Conservation (phyloP, 1,284 basidiomycete genomes). For the Moesziomyces antarcticus region DNA sequence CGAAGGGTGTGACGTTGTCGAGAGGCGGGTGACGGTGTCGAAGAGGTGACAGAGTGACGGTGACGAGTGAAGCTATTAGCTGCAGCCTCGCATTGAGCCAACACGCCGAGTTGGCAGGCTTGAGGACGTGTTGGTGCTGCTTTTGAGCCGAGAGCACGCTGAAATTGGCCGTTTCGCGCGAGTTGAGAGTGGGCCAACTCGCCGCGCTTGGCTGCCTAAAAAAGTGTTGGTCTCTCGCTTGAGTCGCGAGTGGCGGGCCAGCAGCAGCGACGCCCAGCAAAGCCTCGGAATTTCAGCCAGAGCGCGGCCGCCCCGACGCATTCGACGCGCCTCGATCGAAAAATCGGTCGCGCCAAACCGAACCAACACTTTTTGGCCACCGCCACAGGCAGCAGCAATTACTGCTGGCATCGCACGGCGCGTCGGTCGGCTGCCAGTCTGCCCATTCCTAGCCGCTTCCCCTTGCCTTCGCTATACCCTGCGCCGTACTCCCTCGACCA, state of each 20-base stretch:
- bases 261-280: too few species aligned
- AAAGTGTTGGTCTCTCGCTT: slow-evolving; percentile 43
- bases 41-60: neutral
- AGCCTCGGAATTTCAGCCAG: too few species aligned
- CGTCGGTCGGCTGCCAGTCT: neutral
- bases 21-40: neutral
- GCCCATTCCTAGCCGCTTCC: too few species aligned
- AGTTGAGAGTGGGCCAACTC: neutral
- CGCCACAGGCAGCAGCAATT: too few species aligned
- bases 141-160: too few species aligned
- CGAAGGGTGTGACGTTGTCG: neutral
- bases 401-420: too few species aligned
- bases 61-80: neutral
- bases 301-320: slow-evolving; percentile 9
- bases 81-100: too few species aligned
- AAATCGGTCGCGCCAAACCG: slow-evolving; percentile 8
- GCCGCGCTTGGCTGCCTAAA: slow-evolving; percentile 7
- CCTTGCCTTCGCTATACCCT: too few species aligned
- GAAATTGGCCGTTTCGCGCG: neutral
- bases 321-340: slow-evolving; percentile 34
- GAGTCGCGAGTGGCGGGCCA: neutral
- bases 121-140: too few species aligned
- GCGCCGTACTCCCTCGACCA: too few species aligned
- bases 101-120: too few species aligned
- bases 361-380: slow-evolving; percentile 11